Evolutionary conservation across 1,284 basidiomycete species (phyloP), one percentile per base, ranked within the genome.

Genomic region (Tilletia horrida): DNA sequence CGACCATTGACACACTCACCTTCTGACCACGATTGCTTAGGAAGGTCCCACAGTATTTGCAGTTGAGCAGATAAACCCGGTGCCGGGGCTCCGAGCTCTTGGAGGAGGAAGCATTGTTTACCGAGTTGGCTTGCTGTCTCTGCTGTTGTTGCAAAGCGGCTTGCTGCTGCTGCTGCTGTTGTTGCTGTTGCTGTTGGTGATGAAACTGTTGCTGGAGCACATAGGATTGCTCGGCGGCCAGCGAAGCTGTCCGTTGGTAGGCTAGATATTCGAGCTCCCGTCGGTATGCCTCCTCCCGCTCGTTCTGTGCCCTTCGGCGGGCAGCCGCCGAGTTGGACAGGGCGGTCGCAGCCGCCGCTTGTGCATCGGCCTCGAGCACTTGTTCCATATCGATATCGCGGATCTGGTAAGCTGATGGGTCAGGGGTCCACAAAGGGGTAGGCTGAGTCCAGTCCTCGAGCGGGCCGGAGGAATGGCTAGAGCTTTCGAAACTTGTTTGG

Each of bases 11-110:
- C 2, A 44, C 4, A 44, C 85, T 77, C 73, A 87, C 89, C 85
- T 90, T 90, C 91, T 92, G 92, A 62, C 88, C 91, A 21, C 91
- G 86, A 80, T 92, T 91, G 21, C 90, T 90, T 61, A 92, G 82
- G 79, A 92, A 92, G 57, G 85, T 86, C 43, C 85, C 85, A 79
- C 91, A 92, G 21, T 87, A 85, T 72, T 85, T 88, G 83, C 91
- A 92, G 79, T 90, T 88, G 66, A 92, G 83, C 40, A 90, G 86
- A 86, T 90, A 92, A 66, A 92, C 90, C 81, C 89, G 88, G 82
- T 84, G 83, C 45, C 71, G 68, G 1, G 71, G 65, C 25, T 75
- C 75, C n/a, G 59, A 21, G 14, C 21, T 35, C 61, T 21, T n/a
- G 23, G 61, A 47, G 62, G 29, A n/a, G 8, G 62, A 47, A 35